A percentile compares a stretch with the other conserved stretches of the same genome.
Conservation (phyloP, 2,329 filamentous ascomycete genomes). For the Tolypocladium album region DNA sequence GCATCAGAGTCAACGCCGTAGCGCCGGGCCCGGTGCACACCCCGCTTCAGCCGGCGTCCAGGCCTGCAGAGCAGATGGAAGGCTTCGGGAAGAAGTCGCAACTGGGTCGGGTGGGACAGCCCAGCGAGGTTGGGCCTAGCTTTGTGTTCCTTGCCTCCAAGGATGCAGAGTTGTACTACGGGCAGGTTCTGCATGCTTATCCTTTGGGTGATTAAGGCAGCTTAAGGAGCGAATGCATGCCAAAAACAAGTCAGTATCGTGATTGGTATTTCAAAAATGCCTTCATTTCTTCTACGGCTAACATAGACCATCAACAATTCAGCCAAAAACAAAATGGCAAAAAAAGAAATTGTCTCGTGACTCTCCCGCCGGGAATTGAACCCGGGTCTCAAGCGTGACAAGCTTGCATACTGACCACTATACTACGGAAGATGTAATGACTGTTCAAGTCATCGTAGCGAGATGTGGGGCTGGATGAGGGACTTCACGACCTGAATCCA, state of each 20-base stretch:
- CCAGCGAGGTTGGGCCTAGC: conserved; percentile 16
- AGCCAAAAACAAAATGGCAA: not conserved
- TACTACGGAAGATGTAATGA: not conserved
- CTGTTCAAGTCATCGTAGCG: not conserved
- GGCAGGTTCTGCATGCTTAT: conserved; percentile 28
- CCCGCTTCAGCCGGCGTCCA: conserved; percentile 29
- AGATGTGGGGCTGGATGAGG: not conserved
- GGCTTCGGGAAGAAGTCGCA: conserved; percentile 26
- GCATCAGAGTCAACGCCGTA: conserved; percentile 42
- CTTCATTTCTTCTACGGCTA: no score
- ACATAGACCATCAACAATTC: no score
- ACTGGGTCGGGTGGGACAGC: conserved; percentile 29
- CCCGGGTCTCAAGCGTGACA: not conserved
- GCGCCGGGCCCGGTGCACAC: conserved; percentile 33
- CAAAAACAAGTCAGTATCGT: no score
- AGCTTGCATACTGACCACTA: not conserved
- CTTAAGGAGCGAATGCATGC: no score
- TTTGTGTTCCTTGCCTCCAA: conserved; percentile 25
- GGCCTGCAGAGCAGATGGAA: conserved; percentile 33
- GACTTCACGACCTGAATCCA: not conserved
- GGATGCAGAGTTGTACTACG: conserved; percentile 26
- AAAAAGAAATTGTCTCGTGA: not conserved
- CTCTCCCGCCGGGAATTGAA: not conserved
- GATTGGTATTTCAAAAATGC: no score
- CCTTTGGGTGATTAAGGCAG: conserved; percentile 24